Base-by-base conservation (phyloP, 257 asterid species). In the Ligustrum vulgare region DNA sequence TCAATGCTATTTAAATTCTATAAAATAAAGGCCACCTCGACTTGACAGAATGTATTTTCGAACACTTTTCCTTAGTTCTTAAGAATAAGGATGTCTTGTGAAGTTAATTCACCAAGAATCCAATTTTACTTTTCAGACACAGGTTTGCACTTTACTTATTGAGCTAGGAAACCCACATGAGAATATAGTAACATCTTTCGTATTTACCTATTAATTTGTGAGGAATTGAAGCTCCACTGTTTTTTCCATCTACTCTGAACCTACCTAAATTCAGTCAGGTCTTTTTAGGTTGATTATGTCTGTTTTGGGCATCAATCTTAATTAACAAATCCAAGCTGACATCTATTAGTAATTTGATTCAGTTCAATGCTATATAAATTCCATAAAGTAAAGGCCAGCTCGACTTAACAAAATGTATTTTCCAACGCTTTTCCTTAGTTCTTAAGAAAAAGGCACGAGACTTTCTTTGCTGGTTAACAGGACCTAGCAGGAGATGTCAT, bases 401-500 rank as follows among this genome's bases (percentile, higher is more conserved):
- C n/a, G 63, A 54, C 23, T 54, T 41, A 16, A n/a, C 63, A 54
- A 54, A 54, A 54, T n/a, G 9, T n/a, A 13, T 41, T 1, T 6
- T 5, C n/a, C 20, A n/a, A n/a, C 63, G 6, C 63, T 54, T 54
- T 54, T n/a, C 63, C 10, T 54, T 54, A 6, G 23, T n/a, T 54
- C 63, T 18, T 54, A 54, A n/a, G 10, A 54, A 54, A n/a, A 16
- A 45, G 25, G 12, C 63, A 54, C 11, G 25, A 45, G 39, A 66
- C 33, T 65, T 76, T 71, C 15, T 66, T 76, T 70, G 31, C 74
- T 79, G 67, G 65, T 75, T 76, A 58, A 73, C 89, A 94, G 98
- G 98, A 88, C 71, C 88, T 94, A 8, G 97, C 94, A 15, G 98
- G 96, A 70, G 97, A 92, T 80, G 93, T 79, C 34, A 75, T 85